Evolutionary conservation across 192 early-diverging fungal species (phyloP), one percentile per base, ranked within the genome.

Genomic region (Rhizoclosmatium sp.): DNA sequence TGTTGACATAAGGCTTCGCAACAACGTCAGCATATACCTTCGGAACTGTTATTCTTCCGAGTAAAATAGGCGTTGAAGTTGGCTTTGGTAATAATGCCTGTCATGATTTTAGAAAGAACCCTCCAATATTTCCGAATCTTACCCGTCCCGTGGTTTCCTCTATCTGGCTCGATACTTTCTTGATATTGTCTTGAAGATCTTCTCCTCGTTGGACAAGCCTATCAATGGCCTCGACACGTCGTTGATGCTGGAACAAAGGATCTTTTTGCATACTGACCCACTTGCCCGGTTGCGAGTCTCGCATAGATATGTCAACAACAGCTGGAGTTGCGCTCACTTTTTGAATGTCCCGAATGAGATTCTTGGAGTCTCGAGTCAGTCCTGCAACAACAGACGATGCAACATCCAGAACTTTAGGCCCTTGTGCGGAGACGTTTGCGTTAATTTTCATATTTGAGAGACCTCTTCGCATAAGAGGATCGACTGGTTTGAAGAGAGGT

Each of bases 381-480:
- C 69, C 77, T 5, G 77, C 9, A 58, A 78, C 77, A 71, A 70
- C 67, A 60, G 77, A 78, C 5, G 66, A 9, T 4, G 69, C 69
- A 7, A 67, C 71, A 46, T 73, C 69, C 14, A 47, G 23, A 42
- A 76, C 31, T 67, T 47, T 65, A 9, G 71, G 7, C 4, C 45
- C 44, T 10, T 23, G 16, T 5, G 45, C 47, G 14, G 39, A 48
- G 44, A 49, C 40, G 47, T 69, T 58, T 41, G 21, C 64, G 45
- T 19, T 46, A 5, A 49, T 12, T 62, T 71, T 78, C 59, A 61
- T 66, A 60, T 71, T 80, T 7, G 45, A 60, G 5, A 71, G 42
- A 10, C 66, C 80, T 21, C 71, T 44, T 7, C 81, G 69, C 83
- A 87, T 87, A 3, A 87, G 69, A 4, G 86, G 84, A 62, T 87